Base-by-base conservation (phyloP, 345 rosid species). In the Dimocarpus longan region DNA sequence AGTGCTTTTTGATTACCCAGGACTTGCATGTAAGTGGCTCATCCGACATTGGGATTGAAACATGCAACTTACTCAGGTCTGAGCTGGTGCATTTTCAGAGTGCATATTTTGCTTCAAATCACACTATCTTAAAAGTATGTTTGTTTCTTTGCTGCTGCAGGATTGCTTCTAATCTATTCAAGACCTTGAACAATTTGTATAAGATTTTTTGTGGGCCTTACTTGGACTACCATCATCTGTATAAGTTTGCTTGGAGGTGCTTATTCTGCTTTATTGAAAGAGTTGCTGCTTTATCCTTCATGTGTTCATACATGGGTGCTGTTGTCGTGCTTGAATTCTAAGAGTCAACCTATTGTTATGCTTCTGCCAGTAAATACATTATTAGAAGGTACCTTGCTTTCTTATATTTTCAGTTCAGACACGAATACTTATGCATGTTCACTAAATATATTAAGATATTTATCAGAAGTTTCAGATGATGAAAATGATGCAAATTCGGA, bases 101-200 rank as follows among this genome's bases (percentile, higher is more conserved):
- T 66, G 12, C 79, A 50, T 66, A 42, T 13, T 65, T 66, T 60
- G 65, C 46, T 74, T 70, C 39, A 63, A 44, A 52, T 65, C 78
- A 59, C 73, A 70, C 44, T 75, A 21, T 71, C 74, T 9, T 76
- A 80, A 26, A 82, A 62, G 37, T 24, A 1, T 76, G 11, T 78
- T 75, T 60, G 43, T 80, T 70, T 82, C 39, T 72, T 6, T 77
- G 46, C 42, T 76, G 86, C 64, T 87, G 85, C 87, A 96, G 99
- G 87, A 90, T 89, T 89, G 95, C 93, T 82, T 94, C 95, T 44
- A 86, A n/a, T 87, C 91, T 67, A 76, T 88, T 80, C 77, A 85
- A 84, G 91, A 90, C 80, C 89, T 96, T 85, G 90, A 89, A 75
- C 78, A 86, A 70, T 90, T 89, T 82, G 94, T 90, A 44, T 76